Conservation (phyloP, 805 yeast genomes). For the Pichia occidentalis region DNA sequence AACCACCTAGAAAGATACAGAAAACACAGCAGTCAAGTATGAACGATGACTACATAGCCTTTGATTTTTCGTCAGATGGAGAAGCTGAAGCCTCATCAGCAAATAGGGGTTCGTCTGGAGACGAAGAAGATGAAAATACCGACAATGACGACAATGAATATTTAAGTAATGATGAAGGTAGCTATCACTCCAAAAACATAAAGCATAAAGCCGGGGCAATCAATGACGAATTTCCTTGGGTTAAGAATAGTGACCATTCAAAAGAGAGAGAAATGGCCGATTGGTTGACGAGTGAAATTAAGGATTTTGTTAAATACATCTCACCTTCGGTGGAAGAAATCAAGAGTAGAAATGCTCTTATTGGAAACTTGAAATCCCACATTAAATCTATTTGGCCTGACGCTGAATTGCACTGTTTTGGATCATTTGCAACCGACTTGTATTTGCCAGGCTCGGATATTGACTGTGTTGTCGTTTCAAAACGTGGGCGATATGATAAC, state of each 20-base stretch:
- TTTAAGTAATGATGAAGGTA: slow-evolving; percentile 39
- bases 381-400: slow-evolving; percentile 63
- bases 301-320: slow-evolving; percentile 76
- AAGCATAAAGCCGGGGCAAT: slow-evolving; percentile 25
- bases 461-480: slow-evolving; percentile 80
- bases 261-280: slow-evolving; percentile 71
- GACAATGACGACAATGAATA: slow-evolving; percentile 29
- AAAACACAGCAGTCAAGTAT: slow-evolving; percentile 34
- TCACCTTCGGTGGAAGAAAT: slow-evolving; percentile 80
- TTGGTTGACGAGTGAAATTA: slow-evolving; percentile 82
- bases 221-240: slow-evolving; percentile 60
- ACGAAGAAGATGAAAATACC: slow-evolving; percentile 31
- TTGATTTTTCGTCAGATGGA: slow-evolving; percentile 44
- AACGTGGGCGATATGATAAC: slow-evolving; percentile 50
- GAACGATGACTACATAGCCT: slow-evolving; percentile 49
- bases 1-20: slow-evolving; percentile 10
- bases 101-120: too few relatives aligned
- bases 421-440: slow-evolving; percentile 89
- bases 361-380: slow-evolving; percentile 49
- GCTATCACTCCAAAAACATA: slow-evolving; percentile 23
- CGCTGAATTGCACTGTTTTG: slow-evolving; percentile 79
- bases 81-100: too few relatives aligned
- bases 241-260: slow-evolving; percentile 69
- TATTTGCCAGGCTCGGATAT: slow-evolving; percentile 94
- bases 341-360: slow-evolving; percentile 55